A percentile compares a stretch with the other conserved stretches of the same genome.
Conservation (phyloP, 495 filamentous ascomycete genomes). For the Hypoxylon lienhwacheense region DNA sequence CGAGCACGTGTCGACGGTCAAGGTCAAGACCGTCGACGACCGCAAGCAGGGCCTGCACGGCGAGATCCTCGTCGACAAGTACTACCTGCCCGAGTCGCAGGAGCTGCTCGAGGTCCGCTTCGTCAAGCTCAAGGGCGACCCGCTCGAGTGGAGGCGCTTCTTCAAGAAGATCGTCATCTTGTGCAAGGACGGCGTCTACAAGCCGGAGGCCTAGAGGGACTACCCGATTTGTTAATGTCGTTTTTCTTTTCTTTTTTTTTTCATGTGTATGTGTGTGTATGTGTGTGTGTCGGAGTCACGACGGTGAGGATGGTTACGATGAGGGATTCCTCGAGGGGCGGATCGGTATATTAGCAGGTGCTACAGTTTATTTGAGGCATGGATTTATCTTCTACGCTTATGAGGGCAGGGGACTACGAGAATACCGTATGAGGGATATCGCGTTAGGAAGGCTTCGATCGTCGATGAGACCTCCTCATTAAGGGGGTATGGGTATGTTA, state of each 20-base stretch:
- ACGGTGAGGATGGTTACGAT: too few species aligned
- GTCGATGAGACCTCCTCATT: too few species aligned
- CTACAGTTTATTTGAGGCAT: too few species aligned
- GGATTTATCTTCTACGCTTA: too few species aligned
- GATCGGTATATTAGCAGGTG: too few species aligned
- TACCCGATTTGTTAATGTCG: conserved; percentile 3
- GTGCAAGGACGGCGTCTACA: conserved; percentile 76
- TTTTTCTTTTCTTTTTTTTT: conserved; percentile 7
- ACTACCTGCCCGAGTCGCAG: conserved; percentile 52
- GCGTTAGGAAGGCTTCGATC: too few species aligned
- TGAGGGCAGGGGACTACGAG: too few species aligned
- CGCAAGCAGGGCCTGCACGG: conserved; percentile 80
- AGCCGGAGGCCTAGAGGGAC: conserved; percentile 44
- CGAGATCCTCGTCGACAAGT: conserved; percentile 76
- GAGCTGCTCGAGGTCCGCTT: conserved; percentile 84
- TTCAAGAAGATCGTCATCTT: conserved; percentile 89
- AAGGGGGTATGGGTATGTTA: too few species aligned
- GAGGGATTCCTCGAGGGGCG: too few species aligned
- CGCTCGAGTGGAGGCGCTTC: conserved; percentile 93
- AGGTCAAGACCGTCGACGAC: conserved; percentile 75
- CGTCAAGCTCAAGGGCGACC: conserved; percentile 93
- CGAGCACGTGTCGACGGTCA: conserved; percentile 62
- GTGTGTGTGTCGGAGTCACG: neutral
- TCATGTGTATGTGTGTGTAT: neutral
- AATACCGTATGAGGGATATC: too few species aligned